Base-by-base conservation (phyloP, 2,329 filamentous ascomycete genomes). In the Penicillium sp. region DNA sequence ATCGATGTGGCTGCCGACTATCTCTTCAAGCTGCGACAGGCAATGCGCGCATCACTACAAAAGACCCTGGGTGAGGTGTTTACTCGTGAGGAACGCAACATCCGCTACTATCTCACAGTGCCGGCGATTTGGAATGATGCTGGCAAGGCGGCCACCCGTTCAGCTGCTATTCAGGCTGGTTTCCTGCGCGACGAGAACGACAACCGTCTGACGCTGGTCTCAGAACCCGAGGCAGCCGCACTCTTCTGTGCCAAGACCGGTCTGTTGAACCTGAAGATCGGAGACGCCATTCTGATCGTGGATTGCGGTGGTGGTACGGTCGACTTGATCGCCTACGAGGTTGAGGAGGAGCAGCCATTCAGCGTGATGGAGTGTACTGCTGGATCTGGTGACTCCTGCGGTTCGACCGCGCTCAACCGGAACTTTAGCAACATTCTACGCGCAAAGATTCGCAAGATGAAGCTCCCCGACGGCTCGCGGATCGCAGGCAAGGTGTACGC, bases 1-100 rank as follows among this genome's bases (percentile, higher is more conserved):
- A 95, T 97, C 71, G 93, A 98, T 72, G 93, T 97, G 42, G 91
- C 93, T n/a, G 93, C 93, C 68, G 93, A 97, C 69, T 98, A 97
- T 70, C 85, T 98, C 40, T 97, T 96, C 79, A 95, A 97, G 74
- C 80, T 98, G 51, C 87, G 93, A 58, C 89, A 95, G 74, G 93
- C 93, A 1, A 96, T 97, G 90, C 84, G 93, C 60, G 86, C 89
- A 52, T 89, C 95, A 62, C 77, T 98, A 50, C 89, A 95, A 69
- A 97, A 97, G 80, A 95, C 90, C 1, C 77, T 97, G 24, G 93
- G 93, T 44, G 93, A 97, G 67, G 93, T 98, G 0, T 98, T 97
- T 72, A 95, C 94, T 72, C 80, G 93, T 70, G 93, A 97, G 74
- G 93, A 97, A 76, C 86, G 91, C 63, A 97, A 97, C 70, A 98